These are phyloP conservation scores for Aureobasidium sp. DNA, from an alignment of 2,329 filamentous ascomycete genomes.

Conservation along the genomic window DNA sequence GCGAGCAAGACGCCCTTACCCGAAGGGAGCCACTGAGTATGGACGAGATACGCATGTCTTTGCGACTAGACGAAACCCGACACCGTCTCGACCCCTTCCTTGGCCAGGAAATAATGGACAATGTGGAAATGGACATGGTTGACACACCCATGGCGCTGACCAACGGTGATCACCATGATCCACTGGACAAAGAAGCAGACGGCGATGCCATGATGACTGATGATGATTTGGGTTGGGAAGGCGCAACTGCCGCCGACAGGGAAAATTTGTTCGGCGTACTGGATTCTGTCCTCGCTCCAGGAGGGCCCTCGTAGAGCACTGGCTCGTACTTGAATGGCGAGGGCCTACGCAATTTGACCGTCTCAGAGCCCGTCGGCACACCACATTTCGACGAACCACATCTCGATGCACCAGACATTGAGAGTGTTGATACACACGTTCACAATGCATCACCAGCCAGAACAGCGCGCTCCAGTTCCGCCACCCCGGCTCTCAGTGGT, in stretches of 20 bases:
- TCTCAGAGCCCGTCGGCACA: neutral
- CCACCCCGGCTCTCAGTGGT: neutral
- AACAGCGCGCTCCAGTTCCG: neutral
- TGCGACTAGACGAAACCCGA: constrained; percentile 67
- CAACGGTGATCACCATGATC: constrained; percentile 13
- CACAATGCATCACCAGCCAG: neutral
- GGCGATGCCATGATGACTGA: constrained; percentile 29
- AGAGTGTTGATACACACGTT: too few species aligned
- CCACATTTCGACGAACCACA: too few species aligned
- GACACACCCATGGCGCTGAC: constrained; percentile 8
- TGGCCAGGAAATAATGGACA: constrained; percentile 58
- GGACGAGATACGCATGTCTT: constrained; percentile 65
- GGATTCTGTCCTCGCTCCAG: constrained; percentile 28
- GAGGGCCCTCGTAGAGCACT: neutral
- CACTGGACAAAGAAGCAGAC: constrained; percentile 18
- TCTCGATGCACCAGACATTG: too few species aligned
- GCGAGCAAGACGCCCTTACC: constrained; percentile 68
- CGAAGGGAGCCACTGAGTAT: constrained; percentile 65
- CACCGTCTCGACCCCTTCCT: constrained; percentile 71
- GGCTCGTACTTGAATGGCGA: neutral
- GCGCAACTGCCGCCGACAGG: constrained; percentile 23
- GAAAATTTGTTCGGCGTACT: constrained; percentile 27
- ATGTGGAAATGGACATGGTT: constrained; percentile 54
- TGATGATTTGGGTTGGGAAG: constrained; percentile 32
- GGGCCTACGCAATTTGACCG: neutral